Conservation (phyloP, 352 stramenopile genomes). For the Phytophthora foliorum region DNA sequence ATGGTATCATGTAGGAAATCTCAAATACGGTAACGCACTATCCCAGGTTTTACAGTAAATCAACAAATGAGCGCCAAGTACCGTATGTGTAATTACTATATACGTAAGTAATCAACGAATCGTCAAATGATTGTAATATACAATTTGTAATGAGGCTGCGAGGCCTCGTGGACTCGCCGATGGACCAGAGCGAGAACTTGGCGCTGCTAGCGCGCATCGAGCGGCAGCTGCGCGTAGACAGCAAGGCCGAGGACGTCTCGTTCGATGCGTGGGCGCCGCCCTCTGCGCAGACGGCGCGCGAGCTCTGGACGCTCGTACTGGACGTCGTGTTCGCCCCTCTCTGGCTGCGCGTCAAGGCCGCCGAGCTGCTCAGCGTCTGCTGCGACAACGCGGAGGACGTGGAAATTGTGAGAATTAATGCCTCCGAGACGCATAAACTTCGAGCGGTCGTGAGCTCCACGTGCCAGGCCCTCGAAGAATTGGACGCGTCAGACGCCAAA, state of each 20-base stretch:
- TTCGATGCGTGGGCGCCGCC: constrained; percentile 24
- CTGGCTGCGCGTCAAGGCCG: constrained; percentile 66
- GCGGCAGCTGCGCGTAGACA: constrained; percentile 35
- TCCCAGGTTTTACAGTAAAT: no score
- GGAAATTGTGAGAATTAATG: constrained; percentile 14
- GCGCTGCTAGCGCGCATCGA: constrained; percentile 60
- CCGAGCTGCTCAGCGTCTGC: constrained; percentile 63
- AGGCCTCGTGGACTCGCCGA: constrained; percentile 58
- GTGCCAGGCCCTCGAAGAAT: constrained; percentile 71
- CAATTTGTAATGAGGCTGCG: no score
- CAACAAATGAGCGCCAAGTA: no score
- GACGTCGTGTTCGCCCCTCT: constrained; percentile 80
- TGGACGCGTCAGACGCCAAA: constrained; percentile 47
- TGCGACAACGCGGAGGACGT: constrained; percentile 38
- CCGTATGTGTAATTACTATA: no score
- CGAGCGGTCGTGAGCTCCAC: constrained; percentile 80
- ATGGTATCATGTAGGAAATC: no score
- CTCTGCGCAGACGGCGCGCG: constrained; percentile 36
- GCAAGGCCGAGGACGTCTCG: constrained; percentile 2
- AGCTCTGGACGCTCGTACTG: constrained; percentile 73
- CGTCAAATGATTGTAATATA: no score
- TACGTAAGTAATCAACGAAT: no score
- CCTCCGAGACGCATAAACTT: constrained; percentile 50
- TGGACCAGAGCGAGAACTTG: constrained; percentile 61
- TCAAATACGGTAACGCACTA: no score